Base-by-base conservation (phyloP, 768 basidiomycete genomes). In the Cantharellus cinnabarinus region DNA sequence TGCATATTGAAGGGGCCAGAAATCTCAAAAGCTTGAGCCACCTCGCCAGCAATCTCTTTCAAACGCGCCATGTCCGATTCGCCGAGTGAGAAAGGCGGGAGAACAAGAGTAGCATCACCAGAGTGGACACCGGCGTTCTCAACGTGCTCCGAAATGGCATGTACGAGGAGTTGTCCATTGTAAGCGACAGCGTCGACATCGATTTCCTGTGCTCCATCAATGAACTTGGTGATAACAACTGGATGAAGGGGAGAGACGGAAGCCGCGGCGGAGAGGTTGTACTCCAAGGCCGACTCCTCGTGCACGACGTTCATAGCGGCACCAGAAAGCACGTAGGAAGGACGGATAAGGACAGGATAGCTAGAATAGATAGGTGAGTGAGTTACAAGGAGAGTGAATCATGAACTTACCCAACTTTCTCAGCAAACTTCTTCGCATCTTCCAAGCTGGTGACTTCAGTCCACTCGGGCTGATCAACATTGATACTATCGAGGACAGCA, bases 1-100 rank as follows among this genome's bases (percentile, higher is more conserved):
- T 99, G 95, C 93, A 99, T 99, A 71, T 99, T 99, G 82, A 82
- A 99, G 4, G 95, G 95, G 41, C 95, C 95, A 37, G 90, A 95
- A 58, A 99, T 98, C 66, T 95, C 77, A 71, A 98, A 95, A 5
- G 91, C 95, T 42, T 76, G 75, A 41, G 90, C 94, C 62, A 99
- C 93, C 73, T 95, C 97, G 70, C 88, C 80, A 0, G 94, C 89
- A 62, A 98, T 97, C 56, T 76, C 78, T 75, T 97, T 98, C 62
- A 97, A 75, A 60, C 91, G 88, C 4, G 75, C 75, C 74, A 99
- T 81, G 65, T 98, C 95, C 37, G 67, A 66, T 51, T 79, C 75
- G 51, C 72, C 70, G 48, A 98, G 75, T 0, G 89, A 86, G 75
- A 87, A 84, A 2, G 95, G 95, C 48, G 95, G 95, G 3, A 99